Base-by-base conservation (phyloP, 1,284 basidiomycete species). In the Rhodotorula sp. region DNA sequence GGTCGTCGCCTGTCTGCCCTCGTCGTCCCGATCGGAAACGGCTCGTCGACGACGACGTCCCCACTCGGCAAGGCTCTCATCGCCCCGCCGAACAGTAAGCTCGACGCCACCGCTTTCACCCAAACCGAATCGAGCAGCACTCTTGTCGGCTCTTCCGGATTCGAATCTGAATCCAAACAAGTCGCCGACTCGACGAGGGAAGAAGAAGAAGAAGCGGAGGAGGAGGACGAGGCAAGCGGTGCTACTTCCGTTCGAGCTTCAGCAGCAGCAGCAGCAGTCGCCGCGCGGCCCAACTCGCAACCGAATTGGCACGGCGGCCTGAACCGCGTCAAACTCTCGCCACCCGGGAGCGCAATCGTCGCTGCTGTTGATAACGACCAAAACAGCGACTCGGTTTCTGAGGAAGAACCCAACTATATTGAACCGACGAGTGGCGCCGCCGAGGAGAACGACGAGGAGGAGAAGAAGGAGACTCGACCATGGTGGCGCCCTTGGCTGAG, bases 1-100 rank as follows among this genome's bases (percentile, higher is more conserved):
- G 77, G 77, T 24, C 69, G 69, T 3, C 65, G 67, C 22, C 72
- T 78, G 4, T 69, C 71, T 3, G 77, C 77, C 4, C 64, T 78
- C 18, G 75, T 78, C 30, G 61, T 77, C 42, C 58, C 64, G 6
- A 60, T 66, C 26, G 62, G 66, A 42, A 42, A 42, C 37, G 14
- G 14, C 37, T 42, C 37, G 10, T 8, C 46, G 18, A 44, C 54
- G 10, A 22, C 48, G 15, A 4, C 55, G 7, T 62, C 65, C 1
- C 62, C 61, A 0, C 57, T 64, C 62, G 46, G 61, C 14, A 44
- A 51, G 4, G 18, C 29, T 33, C 29, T 5, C 24, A 14, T 44
- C 6, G 18, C 59, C 18, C 45, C 53, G n/a, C 53, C 26, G 53
- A 26, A 30, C 17, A 5, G 6, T 2, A 53, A 24, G 51, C n/a